A percentile compares a stretch with the other conserved stretches of the same genome.
Conservation (phyloP, 2,329 filamentous ascomycete species). For the Lachnellula cervina region DNA sequence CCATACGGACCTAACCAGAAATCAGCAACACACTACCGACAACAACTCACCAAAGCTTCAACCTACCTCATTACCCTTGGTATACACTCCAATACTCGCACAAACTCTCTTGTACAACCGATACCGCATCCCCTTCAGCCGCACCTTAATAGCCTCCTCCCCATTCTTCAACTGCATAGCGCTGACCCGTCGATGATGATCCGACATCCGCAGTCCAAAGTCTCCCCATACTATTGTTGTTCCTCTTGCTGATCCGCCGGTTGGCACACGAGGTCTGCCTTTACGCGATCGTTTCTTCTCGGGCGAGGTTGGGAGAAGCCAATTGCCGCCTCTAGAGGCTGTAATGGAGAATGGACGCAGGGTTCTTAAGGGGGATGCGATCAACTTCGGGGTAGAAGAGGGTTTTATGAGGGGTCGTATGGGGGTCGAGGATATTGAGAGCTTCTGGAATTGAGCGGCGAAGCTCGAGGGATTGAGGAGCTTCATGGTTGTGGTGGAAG, state of each 20-base stretch:
- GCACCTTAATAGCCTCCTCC: slow-evolving; percentile 86
- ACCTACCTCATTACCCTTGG: slow-evolving; percentile 82
- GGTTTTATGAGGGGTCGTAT: slow-evolving; percentile 29
- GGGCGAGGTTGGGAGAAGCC: slow-evolving; percentile 76
- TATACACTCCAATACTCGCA: slow-evolving; percentile 92
- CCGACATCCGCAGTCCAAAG: slow-evolving; percentile 87
- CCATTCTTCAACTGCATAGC: slow-evolving; percentile 83
- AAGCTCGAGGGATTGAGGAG: slow-evolving; percentile 24
- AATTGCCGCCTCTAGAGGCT: slow-evolving; percentile 54
- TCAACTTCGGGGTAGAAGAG: slow-evolving; percentile 22
- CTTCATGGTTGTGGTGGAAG: slow-evolving; percentile 24
- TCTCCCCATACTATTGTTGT: slow-evolving; percentile 97
- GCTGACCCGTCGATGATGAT: slow-evolving; percentile 88
- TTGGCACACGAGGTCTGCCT: slow-evolving; percentile 80
- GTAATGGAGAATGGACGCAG: slow-evolving; percentile 70
- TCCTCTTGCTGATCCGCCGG: slow-evolving; percentile 84
- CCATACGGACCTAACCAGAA: slow-evolving; percentile 74
- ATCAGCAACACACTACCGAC: not conserved
- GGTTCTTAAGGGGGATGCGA: slow-evolving; percentile 38
- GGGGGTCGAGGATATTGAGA: slow-evolving; percentile 30
- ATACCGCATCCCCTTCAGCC: slow-evolving; percentile 87
- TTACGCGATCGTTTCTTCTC: slow-evolving; percentile 86
- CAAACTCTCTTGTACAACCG: slow-evolving; percentile 85
- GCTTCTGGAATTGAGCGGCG: slow-evolving; percentile 26
- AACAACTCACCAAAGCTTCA: not conserved